Conservation (phyloP, 1,139 yeast species). For the Geotrichum restrictum region DNA sequence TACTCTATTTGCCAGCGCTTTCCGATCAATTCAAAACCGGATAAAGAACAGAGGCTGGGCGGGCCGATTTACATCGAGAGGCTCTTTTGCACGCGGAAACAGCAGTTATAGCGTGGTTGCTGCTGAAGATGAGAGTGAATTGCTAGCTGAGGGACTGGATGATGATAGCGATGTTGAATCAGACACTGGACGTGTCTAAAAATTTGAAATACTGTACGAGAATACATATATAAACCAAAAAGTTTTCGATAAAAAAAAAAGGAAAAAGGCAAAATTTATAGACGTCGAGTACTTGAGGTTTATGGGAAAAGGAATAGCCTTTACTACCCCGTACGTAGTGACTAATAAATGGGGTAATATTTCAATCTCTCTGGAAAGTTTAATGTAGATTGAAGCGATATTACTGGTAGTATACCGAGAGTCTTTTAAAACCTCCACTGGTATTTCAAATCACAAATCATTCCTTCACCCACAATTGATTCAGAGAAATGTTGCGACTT, state of each 20-base stretch:
- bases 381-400: too few relatives aligned
- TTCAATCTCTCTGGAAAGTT: too few relatives aligned
- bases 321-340: too few relatives aligned
- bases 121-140: conserved; percentile 20
- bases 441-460: too few relatives aligned
- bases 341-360: not conserved
- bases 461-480: too few relatives aligned
- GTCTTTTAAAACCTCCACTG: too few relatives aligned
- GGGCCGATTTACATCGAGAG: conserved; percentile 23
- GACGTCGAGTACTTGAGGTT: not conserved
- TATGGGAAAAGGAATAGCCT: too few relatives aligned
- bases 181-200: conserved; percentile 13
- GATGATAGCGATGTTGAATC: conserved; percentile 6
- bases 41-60: conserved; percentile 8
- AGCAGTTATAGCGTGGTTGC: conserved; percentile 20
- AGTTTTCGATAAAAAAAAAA: not conserved
- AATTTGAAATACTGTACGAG: not conserved
- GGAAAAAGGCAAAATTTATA: not conserved
- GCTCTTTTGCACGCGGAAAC: conserved; percentile 23
- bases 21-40: conserved; percentile 18
- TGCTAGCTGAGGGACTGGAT: conserved; percentile 15
- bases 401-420: too few relatives aligned
- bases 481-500: too few relatives aligned
- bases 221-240: not conserved
- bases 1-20: conserved; percentile 21